Percentiles rank a stretch among this genome's conserved stretches.
Evolutionary conservation across 2,329 filamentous ascomycete species (phyloP).

Genomic region (Monosporascus sp.): DNA sequence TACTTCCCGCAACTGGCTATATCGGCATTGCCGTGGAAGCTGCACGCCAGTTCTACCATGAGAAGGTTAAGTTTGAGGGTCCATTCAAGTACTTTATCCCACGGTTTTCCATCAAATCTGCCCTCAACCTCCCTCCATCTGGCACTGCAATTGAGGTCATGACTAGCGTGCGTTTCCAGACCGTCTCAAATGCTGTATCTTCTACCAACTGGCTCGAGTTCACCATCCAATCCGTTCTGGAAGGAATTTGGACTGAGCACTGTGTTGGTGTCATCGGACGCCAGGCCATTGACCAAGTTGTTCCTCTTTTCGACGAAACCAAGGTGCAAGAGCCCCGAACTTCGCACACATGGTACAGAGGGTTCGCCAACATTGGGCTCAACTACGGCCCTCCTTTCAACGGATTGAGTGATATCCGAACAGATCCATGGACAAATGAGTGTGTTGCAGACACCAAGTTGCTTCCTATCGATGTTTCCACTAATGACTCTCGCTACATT

Average conservation of each 20-base stretch:
- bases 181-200: conserved; percentile 5
- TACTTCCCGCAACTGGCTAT: conserved; percentile 10
- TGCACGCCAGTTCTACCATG: conserved; percentile 6
- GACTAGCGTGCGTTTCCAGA: conserved; percentile 8
- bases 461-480: conserved; percentile 2
- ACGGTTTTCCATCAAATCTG: conserved; percentile 7
- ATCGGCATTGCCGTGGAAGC: conserved; percentile 11
- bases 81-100: conserved; percentile 11
- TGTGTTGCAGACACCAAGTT: conserved; percentile 4
- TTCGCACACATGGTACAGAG: conserved; percentile 9
- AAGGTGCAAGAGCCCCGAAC: conserved; percentile 7
- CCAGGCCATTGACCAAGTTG: conserved; percentile 3
- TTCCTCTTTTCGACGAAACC: conserved; percentile 4
- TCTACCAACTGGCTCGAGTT: conserved; percentile 10
- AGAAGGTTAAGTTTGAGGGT: conserved; percentile 6
- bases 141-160: conserved; percentile 9
- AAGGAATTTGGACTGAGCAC: conserved; percentile 9
- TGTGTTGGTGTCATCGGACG: conserved; percentile 9
- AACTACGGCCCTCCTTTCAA: conserved; percentile 10
- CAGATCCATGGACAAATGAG: conserved; percentile 5
- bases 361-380: conserved; percentile 10
- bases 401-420: conserved; percentile 3
- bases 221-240: conserved; percentile 5
- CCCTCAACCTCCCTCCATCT: conserved; percentile 8
- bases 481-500: conserved; percentile 8